These are phyloP conservation scores for Claviceps citrina DNA, from an alignment of 2,329 filamentous ascomycete genomes.

Conservation along the genomic window DNA sequence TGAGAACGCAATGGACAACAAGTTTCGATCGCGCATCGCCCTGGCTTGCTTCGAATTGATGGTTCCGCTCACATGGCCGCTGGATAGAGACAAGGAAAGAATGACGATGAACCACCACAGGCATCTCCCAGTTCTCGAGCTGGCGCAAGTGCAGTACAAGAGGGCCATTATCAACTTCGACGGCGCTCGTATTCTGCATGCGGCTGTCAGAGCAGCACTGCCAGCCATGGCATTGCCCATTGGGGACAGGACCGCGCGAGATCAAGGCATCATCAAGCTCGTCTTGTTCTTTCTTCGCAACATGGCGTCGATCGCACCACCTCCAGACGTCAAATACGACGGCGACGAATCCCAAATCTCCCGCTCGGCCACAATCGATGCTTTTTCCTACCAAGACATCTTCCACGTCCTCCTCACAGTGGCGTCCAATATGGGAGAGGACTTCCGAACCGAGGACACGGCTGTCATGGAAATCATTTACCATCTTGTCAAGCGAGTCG, in stretches of 20 bases:
- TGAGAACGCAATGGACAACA: conserved; percentile 55
- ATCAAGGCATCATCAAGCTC: conserved; percentile 85
- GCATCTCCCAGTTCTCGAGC: conserved; percentile 76
- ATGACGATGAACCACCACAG: conserved; percentile 89
- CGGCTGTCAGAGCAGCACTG: conserved; percentile 64
- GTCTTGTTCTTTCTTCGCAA: conserved; percentile 83
- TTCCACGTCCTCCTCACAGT: conserved; percentile 73
- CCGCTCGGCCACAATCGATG: conserved; percentile 72
- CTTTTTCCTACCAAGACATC: conserved; percentile 81
- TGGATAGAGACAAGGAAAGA: conserved; percentile 61
- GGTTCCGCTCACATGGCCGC: conserved; percentile 85
- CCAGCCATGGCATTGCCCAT: conserved; percentile 71
- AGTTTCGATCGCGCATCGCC: conserved; percentile 62
- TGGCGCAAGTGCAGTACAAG: conserved; percentile 83
- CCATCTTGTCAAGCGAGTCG: conserved; percentile 79
- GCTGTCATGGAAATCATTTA: conserved; percentile 86
- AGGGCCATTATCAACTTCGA: conserved; percentile 74
- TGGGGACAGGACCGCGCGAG: conserved; percentile 59
- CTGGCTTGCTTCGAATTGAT: conserved; percentile 80
- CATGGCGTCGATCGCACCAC: conserved; percentile 66
- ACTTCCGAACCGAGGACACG: conserved; percentile 79
- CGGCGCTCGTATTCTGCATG: conserved; percentile 59
- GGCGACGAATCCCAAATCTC: conserved; percentile 85
- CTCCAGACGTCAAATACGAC: conserved; percentile 57
- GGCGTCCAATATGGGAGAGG: conserved; percentile 83